Evolutionary conservation across 2,329 filamentous ascomycete species (phyloP).

Genomic region (Ascochyta fabae): DNA sequence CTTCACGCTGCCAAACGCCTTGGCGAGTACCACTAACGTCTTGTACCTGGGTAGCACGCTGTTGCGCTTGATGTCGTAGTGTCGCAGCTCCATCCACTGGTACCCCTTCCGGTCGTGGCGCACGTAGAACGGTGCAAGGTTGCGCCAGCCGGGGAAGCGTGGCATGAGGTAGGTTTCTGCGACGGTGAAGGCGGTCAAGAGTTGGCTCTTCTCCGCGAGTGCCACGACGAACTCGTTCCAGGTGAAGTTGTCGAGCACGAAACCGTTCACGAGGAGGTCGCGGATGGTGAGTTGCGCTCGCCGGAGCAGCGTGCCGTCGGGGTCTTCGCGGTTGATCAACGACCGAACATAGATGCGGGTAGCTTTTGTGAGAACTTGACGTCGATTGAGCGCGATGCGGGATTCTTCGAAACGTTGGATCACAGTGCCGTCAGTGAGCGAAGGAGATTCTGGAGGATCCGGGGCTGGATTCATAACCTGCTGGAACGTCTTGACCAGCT

Average conservation of each 20-base stretch:
- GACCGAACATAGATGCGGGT: constrained; percentile 61
- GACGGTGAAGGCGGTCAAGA: constrained; percentile 71
- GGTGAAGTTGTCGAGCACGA: constrained; percentile 74
- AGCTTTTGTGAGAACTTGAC: constrained; percentile 57
- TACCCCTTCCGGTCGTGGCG: constrained; percentile 31
- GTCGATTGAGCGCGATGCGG: constrained; percentile 45
- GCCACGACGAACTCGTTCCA: constrained; percentile 80
- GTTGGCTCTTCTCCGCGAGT: constrained; percentile 66
- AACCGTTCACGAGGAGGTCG: constrained; percentile 69
- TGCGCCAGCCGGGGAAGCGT: constrained; percentile 76
- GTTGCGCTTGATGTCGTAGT: constrained; percentile 30
- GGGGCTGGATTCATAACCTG: constrained; percentile 45
- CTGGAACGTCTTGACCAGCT: constrained; percentile 43
- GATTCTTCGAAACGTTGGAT: constrained; percentile 27
- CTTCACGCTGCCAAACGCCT: constrained; percentile 45
- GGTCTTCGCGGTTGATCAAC: constrained; percentile 60
- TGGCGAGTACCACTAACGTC: constrained; percentile 52
- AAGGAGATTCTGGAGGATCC: constrained; percentile 17
- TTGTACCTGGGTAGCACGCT: constrained; percentile 51
- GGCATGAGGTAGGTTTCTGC: constrained; percentile 82
- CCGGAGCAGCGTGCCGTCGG: constrained; percentile 30
- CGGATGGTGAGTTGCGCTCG: constrained; percentile 51
- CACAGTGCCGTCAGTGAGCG: constrained; percentile 31
- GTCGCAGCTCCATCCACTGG: constrained; percentile 39
- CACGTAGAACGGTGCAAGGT: constrained; percentile 30